A percentile compares a stretch with the other conserved stretches of the same genome.
phyloP scores from a whole-genome alignment of 2,329 filamentous ascomycete species.

The Aspergillus brunneoviolaceus region DNA sequence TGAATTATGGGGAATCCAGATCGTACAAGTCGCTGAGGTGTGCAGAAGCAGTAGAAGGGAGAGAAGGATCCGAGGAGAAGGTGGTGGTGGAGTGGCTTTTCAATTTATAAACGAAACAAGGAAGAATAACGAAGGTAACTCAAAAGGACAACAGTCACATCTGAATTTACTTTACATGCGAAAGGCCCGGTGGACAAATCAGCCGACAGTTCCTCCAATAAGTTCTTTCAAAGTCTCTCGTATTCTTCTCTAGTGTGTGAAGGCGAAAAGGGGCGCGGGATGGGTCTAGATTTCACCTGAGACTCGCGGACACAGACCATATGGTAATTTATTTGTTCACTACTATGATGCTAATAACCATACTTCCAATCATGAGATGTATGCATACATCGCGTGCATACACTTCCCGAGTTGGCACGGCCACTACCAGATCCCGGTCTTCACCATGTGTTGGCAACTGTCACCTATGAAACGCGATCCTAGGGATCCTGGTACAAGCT shows the following conservation, averaged over 20 bases:
- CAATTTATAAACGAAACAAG: too few relatives aligned
- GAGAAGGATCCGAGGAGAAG: neutral
- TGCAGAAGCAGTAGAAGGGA: neutral
- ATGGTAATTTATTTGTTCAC: neutral
- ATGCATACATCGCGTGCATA: neutral
- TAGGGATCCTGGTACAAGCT: too few relatives aligned
- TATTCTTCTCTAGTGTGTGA: neutral
- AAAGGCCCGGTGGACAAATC: neutral
- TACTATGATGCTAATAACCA: too few relatives aligned
- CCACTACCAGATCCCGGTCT: neutral
- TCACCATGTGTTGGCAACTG: neutral
- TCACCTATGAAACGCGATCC: neutral
- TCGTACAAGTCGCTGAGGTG: neutral
- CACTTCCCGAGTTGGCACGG: neutral
- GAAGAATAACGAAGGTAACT: too few relatives aligned
- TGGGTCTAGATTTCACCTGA: neutral
- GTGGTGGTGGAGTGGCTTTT: neutral
- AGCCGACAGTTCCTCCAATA: neutral
- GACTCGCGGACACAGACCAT: neutral
- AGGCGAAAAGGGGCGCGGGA: neutral
- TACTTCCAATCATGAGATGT: too few relatives aligned
- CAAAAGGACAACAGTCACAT: neutral
- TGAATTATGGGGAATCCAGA: neutral
- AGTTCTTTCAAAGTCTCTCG: neutral
- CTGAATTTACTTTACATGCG: neutral